Conservation (phyloP, 202 grass and related monocot species). For the Digitaria exilis region DNA sequence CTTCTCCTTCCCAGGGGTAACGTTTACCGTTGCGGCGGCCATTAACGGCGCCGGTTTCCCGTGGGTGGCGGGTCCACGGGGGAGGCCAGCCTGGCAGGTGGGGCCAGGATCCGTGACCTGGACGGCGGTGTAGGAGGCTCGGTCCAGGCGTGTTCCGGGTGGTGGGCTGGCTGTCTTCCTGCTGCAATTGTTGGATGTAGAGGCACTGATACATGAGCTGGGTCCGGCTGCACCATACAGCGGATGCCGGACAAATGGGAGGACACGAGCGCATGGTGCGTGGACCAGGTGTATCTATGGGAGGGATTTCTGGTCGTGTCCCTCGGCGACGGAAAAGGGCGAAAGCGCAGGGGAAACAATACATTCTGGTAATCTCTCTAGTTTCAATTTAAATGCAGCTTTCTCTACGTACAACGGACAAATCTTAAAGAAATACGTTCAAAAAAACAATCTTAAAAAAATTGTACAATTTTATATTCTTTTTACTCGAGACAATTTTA, state of each 20-base stretch:
- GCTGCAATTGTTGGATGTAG: constrained; percentile 27
- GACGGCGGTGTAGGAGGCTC: constrained; percentile 16
- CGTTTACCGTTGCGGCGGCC: constrained; percentile 62
- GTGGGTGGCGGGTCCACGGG: constrained; percentile 40
- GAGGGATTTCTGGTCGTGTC: neutral
- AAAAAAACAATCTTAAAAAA: too few species aligned
- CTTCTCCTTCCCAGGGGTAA: constrained; percentile 40
- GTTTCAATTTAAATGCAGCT: too few species aligned
- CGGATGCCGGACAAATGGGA: neutral
- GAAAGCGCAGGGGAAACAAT: too few species aligned
- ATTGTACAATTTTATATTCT: too few species aligned
- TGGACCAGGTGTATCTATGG: constrained; percentile 19
- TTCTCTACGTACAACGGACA: too few species aligned
- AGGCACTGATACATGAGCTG: neutral
- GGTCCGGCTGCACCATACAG: neutral
- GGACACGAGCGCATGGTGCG: neutral
- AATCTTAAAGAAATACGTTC: too few species aligned
- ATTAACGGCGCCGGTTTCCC: constrained; percentile 55
- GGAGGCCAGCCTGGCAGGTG: constrained; percentile 31
- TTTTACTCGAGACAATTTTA: too few species aligned
- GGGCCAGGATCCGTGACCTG: neutral
- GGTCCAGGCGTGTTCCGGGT: neutral
- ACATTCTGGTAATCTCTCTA: too few species aligned
- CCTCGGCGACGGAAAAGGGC: too few species aligned
- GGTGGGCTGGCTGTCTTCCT: constrained; percentile 31